phyloP scores from a whole-genome alignment of 2,329 filamentous ascomycete species.

The Alternaria infectoria region DNA sequence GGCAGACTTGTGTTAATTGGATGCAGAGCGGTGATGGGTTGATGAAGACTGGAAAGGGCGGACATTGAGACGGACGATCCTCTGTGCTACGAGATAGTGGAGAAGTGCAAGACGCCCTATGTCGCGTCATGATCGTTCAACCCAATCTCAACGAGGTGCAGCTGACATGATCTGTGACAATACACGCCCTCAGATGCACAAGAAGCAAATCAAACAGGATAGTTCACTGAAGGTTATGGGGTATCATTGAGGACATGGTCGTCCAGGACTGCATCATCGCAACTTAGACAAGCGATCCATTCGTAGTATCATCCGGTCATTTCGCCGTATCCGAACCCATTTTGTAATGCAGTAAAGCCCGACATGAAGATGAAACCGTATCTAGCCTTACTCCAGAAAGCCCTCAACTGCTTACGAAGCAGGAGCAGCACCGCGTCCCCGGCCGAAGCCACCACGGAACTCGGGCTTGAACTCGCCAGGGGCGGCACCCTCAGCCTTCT shows the following conservation, averaged over 20 bases:
- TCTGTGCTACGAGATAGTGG: neutral
- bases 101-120: no score
- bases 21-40: conserved; percentile 58
- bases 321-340: conserved; percentile 47
- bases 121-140: no score
- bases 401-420: conserved; percentile 41
- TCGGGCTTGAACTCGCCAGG: conserved; percentile 53
- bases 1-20: conserved; percentile 57
- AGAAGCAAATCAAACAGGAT: neutral
- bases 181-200: neutral
- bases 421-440: conserved; percentile 47
- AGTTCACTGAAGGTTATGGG: conserved; percentile 40
- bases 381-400: conserved; percentile 28
- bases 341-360: conserved; percentile 42
- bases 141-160: no score
- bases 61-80: conserved; percentile 36
- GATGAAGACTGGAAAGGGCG: conserved; percentile 52
- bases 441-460: conserved; percentile 54
- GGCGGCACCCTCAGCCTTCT: conserved; percentile 49
- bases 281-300: conserved; percentile 40
- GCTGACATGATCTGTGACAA: no score
- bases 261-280: conserved; percentile 29
- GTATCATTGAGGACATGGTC: conserved; percentile 47
- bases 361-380: conserved; percentile 33
- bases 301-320: conserved; percentile 49